These are phyloP conservation scores for Serendipita sp. DNA, from an alignment of 768 basidiomycete species.

Conservation along the genomic window DNA sequence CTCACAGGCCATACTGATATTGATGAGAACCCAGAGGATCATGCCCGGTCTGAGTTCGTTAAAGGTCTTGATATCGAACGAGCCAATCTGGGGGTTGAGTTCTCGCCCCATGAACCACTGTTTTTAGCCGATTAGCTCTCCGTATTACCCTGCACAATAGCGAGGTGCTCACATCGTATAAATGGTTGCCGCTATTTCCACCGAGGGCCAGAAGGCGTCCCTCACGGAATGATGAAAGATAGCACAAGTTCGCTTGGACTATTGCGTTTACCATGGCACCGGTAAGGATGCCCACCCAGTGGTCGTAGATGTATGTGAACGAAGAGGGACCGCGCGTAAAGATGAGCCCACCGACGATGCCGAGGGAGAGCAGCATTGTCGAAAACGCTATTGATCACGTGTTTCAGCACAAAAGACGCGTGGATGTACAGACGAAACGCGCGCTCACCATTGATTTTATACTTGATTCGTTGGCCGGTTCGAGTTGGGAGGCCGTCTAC, in stretches of 20 bases:
- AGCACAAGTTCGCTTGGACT: conserved; percentile 55
- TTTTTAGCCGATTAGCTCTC: neutral
- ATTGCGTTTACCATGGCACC: conserved; percentile 66
- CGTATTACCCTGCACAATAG: neutral
- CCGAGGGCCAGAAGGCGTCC: conserved; percentile 71
- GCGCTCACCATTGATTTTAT: conserved; percentile 83
- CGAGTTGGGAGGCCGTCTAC: conserved; percentile 56
- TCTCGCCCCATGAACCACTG: conserved; percentile 92
- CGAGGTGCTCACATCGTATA: conserved; percentile 65
- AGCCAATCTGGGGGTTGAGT: conserved; percentile 73
- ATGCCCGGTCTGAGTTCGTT: conserved; percentile 82
- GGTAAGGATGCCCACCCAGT: conserved; percentile 79
- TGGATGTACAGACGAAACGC: neutral
- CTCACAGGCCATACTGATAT: conserved; percentile 80
- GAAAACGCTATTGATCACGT: conserved; percentile 45
- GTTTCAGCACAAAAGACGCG: neutral
- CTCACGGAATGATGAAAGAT: conserved; percentile 47
- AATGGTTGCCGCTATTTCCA: conserved; percentile 73
- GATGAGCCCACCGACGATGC: conserved; percentile 51
- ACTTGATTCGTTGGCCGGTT: conserved; percentile 57
- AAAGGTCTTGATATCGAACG: conserved; percentile 58
- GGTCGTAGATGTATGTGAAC: conserved; percentile 82
- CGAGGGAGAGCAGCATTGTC: conserved; percentile 69
- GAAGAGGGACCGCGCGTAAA: conserved; percentile 56
- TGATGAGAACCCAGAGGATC: conserved; percentile 80